Conservation (phyloP, 768 basidiomycete species). For the Hirschioporus abietinus region DNA sequence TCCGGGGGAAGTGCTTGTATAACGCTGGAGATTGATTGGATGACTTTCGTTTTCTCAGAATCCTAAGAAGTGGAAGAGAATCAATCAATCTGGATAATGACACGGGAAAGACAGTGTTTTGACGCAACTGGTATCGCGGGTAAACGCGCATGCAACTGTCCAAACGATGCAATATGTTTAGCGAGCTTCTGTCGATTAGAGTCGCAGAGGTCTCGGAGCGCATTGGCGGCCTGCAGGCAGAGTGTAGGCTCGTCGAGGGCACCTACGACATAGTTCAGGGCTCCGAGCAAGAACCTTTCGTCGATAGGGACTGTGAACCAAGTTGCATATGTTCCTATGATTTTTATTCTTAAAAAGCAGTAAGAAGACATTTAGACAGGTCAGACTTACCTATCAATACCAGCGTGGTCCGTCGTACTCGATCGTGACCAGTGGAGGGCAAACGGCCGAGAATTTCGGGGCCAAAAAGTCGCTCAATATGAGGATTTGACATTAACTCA, state of each 20-base stretch:
- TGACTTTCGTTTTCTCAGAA: constrained; percentile 82
- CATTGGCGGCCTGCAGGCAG: constrained; percentile 71
- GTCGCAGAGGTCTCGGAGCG: constrained; percentile 84
- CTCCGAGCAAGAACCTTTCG: constrained; percentile 14
- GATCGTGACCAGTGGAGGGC: constrained; percentile 55
- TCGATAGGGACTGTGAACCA: constrained; percentile 59
- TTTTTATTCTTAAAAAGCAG: not conserved
- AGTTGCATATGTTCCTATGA: constrained; percentile 63
- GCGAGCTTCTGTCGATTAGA: constrained; percentile 82
- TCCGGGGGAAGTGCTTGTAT: constrained; percentile 82
- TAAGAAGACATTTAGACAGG: not conserved
- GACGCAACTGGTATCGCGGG: constrained; percentile 63
- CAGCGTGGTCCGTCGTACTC: constrained; percentile 70
- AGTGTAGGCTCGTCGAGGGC: constrained; percentile 61
- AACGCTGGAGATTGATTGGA: constrained; percentile 90
- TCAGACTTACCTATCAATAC: constrained; percentile 59
- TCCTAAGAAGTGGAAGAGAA: constrained; percentile 43
- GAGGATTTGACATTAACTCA: constrained; percentile 46
- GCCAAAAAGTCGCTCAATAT: constrained; percentile 65
- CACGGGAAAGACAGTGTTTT: not conserved
- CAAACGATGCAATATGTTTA: constrained; percentile 80
- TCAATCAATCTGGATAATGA: not conserved
- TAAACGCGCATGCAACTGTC: constrained; percentile 73
- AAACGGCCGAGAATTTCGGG: constrained; percentile 63
- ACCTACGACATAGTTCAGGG: constrained; percentile 62